Conservation (phyloP, 345 rosid species). For the Eucalyptus leucophloia region DNA sequence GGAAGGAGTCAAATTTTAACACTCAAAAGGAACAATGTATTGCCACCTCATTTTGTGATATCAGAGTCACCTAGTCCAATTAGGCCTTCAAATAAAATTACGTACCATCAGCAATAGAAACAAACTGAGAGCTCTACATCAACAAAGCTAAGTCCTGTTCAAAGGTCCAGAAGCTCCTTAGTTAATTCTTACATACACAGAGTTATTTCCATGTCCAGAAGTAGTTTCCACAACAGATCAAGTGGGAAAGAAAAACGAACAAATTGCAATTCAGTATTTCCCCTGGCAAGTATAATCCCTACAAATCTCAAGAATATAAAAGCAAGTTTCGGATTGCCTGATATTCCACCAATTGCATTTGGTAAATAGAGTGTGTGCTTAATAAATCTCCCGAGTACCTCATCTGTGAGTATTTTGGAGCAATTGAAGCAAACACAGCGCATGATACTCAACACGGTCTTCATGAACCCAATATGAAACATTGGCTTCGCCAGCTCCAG, state of each 20-base stretch:
- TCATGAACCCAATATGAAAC: constrained; percentile 90
- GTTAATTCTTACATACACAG: neutral
- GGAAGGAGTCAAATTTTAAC: neutral
- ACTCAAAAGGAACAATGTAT: neutral
- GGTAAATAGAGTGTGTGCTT: neutral
- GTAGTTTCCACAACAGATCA: neutral
- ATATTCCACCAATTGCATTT: neutral
- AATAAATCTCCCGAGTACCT: constrained; percentile 37
- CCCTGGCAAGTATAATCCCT: neutral
- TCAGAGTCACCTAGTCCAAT: neutral
- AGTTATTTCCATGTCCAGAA: neutral
- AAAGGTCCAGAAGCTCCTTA: neutral
- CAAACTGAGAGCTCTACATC: neutral
- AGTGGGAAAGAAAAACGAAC: neutral
- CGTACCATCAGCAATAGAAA: neutral
- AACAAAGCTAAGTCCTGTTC: neutral
- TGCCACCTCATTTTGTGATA: neutral
- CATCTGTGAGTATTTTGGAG: constrained; percentile 82
- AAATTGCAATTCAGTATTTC: neutral
- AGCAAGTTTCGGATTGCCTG: neutral
- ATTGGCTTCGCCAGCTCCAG: constrained; percentile 96
- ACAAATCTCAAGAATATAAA: neutral
- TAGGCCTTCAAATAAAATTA: neutral
- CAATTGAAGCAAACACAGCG: constrained; percentile 93
- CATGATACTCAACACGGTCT: constrained; percentile 86